Evolutionary conservation across 495 filamentous ascomycete species (phyloP).

Genomic region (Talaromyces thailandensis): DNA sequence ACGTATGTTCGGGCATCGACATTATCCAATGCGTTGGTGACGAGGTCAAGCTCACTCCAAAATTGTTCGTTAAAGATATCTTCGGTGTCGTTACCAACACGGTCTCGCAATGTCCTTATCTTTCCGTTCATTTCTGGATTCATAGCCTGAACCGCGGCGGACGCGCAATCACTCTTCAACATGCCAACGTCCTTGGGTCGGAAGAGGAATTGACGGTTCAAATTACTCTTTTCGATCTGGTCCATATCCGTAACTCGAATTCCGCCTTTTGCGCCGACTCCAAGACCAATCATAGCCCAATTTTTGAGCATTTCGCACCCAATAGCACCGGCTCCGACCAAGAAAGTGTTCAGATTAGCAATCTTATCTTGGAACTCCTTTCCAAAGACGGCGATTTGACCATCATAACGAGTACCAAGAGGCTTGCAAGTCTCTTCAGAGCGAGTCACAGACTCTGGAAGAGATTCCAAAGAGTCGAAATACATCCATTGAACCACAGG

Average conservation of each 20-base stretch:
- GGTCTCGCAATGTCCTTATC: constrained; percentile 76
- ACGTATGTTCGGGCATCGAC: constrained; percentile 97
- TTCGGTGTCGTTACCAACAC: constrained; percentile 88
- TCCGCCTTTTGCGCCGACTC: constrained; percentile 76
- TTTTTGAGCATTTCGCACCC: constrained; percentile 99
- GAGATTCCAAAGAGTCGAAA: constrained; percentile 93
- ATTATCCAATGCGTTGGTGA: constrained; percentile 97
- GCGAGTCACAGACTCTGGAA: constrained; percentile 62
- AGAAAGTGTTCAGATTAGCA: constrained; percentile 77
- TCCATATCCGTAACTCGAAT: constrained; percentile 97
- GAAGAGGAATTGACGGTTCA: constrained; percentile 98
- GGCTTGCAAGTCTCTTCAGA: constrained; percentile 86
- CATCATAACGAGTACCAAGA: constrained; percentile 77
- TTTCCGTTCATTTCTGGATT: constrained; percentile 85
- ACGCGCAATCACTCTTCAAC: constrained; percentile 94
- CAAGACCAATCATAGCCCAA: constrained; percentile 98
- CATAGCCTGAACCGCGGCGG: constrained; percentile 82
- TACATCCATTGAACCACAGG: constrained; percentile 92
- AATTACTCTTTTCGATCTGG: constrained; percentile 96
- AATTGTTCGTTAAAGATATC: constrained; percentile 92
- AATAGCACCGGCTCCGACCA: constrained; percentile 95
- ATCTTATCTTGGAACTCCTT: constrained; percentile 91
- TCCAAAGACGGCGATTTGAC: constrained; percentile 94
- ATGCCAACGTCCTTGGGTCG: constrained; percentile 88
- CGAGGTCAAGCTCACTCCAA: constrained; percentile 82